phyloP scores from a whole-genome alignment of 2,329 filamentous ascomycete genomes.

The Fusarium fracticaudum region DNA sequence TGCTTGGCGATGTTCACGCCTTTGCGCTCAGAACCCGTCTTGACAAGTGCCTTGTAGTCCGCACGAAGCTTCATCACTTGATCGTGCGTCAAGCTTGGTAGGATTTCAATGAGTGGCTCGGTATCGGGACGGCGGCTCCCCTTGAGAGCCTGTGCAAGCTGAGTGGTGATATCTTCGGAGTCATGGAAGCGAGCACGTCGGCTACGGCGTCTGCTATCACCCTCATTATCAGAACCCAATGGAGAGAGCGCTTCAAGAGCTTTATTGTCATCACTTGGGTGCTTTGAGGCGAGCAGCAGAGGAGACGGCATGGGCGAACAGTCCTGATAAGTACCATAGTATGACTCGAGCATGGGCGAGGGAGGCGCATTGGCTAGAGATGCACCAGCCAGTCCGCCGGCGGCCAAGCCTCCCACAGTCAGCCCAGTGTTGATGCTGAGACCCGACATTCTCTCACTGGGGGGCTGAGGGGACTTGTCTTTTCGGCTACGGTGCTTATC shows the following conservation, averaged over 20 bases:
- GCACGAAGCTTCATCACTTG: constrained; percentile 86
- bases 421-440: constrained; percentile 57
- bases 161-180: constrained; percentile 78
- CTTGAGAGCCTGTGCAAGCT: constrained; percentile 79
- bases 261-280: constrained; percentile 59
- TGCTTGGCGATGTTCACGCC: constrained; percentile 89
- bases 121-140: constrained; percentile 73
- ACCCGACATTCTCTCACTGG: constrained; percentile 61
- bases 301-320: constrained; percentile 95
- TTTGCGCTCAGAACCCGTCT: constrained; percentile 75
- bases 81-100: constrained; percentile 85
- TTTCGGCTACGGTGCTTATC: constrained; percentile 39
- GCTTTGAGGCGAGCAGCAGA: constrained; percentile 63
- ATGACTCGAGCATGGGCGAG: constrained; percentile 90
- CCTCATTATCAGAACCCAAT: constrained; percentile 57
- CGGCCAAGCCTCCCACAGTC: constrained; percentile 42
- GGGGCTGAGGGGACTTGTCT: constrained; percentile 59
- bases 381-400: constrained; percentile 46
- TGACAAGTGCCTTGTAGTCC: constrained; percentile 92
- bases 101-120: constrained; percentile 79
- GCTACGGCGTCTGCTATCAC: constrained; percentile 56
- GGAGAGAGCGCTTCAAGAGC: constrained; percentile 63
- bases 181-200: constrained; percentile 85
- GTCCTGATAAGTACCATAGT: constrained; percentile 92
- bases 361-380: constrained; percentile 70